Base-by-base conservation (phyloP, 2,329 filamentous ascomycete genomes). In the Chaetomium strumarium region DNA sequence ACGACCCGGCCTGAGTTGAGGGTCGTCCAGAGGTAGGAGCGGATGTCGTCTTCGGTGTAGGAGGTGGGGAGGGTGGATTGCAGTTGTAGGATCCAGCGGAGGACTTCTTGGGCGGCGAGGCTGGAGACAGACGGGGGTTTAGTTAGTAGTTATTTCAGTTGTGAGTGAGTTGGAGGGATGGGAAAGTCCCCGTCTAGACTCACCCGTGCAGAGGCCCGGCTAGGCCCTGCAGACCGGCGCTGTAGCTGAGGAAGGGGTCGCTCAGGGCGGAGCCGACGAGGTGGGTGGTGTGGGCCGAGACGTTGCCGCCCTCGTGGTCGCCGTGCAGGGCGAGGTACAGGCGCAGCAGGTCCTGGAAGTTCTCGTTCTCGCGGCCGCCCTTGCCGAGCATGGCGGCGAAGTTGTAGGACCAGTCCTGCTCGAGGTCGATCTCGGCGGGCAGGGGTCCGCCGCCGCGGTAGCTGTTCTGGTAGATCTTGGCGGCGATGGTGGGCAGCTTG, bases 371-470 rank as follows among this genome's bases (percentile, higher is more conserved):
- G 70, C 86, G 83, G 61, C 90, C 90, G 46, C 85, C 82, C 75
- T 95, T 96, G 66, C 92, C 92, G 49, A 97, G 81, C 83, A 97
- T 90, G 60, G 90, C 88, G 42, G 93, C 93, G 66, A 96, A 99
- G 79, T 99, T 99, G 79, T 96, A 95, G 0, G 91, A 86, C 93
- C 93, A 99, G 72, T 99, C 93, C 73, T 96, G 89, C 62, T 86
- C 79, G 53, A 82, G 72, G 64, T 99, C 91, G 46, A 95, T 76
- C 69, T 87, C 75, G 62, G 85, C 81, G 9, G 89, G 84, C 57
- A 96, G 77, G 60, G 87, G 75, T 65, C 86, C 84, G 53, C 78
- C 79, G 68, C 91, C 83, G 62, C 81, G 76, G 80, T 93, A 88
- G 58, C 90, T 78, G 70, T 93, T 93, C 66, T 96, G 90, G 79